Conservation (phyloP, 257 asterid genomes). For the Lycium ferocissimum region DNA sequence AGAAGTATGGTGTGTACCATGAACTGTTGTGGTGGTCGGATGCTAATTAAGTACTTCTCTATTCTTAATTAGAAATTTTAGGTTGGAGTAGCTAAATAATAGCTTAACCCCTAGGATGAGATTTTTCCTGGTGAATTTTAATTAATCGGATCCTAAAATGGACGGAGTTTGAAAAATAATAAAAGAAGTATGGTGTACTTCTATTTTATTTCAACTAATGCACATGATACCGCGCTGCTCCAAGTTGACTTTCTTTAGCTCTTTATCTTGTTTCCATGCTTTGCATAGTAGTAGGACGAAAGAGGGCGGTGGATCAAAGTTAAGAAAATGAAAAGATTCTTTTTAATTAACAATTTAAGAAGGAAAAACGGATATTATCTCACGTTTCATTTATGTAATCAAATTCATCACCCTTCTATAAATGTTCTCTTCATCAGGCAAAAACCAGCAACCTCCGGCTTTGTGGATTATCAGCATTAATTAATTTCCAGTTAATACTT, state of each 20-base stretch:
- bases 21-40: background rate
- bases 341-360: background rate
- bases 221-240: background rate
- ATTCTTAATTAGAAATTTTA: background rate
- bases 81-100: too few species aligned
- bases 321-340: background rate
- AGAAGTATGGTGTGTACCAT: background rate
- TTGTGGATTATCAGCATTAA: background rate
- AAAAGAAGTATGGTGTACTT: too few species aligned
- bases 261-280: background rate
- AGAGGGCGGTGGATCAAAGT: background rate
- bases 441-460: background rate
- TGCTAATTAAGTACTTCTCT: too few species aligned
- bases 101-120: too few species aligned
- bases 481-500: background rate
- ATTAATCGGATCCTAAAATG: too few species aligned
- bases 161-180: too few species aligned
- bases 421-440: background rate
- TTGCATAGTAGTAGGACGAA: background rate
- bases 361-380: background rate
- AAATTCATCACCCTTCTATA: background rate
- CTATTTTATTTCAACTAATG: background rate
- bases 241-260: slow-evolving; percentile 10
- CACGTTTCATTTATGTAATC: background rate
- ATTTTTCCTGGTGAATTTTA: too few species aligned